A percentile compares a stretch with the other conserved stretches of the same genome.
These are phyloP conservation scores for Rhizopus sp. DNA, from an alignment of 371 early-diverging fungal genomes.

Conservation along the genomic window DNA sequence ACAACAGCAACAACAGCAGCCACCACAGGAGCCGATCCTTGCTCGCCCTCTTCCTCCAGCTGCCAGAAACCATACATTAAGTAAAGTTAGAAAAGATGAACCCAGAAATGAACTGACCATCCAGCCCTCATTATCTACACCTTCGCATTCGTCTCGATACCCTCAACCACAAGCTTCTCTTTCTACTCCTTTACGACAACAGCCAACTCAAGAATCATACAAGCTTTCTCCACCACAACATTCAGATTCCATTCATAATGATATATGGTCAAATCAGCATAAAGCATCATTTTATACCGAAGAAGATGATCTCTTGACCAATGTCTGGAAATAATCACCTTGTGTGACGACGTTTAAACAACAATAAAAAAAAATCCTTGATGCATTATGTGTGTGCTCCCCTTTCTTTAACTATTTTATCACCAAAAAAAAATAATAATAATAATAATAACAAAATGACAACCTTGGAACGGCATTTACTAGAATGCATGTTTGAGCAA, in stretches of 20 bases:
- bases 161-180: slow-evolving; percentile 18
- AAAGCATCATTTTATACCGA: not conserved
- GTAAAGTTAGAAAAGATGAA: not conserved
- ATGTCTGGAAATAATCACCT: not conserved
- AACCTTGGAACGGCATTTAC: slow-evolving; percentile 53
- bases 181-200: slow-evolving; percentile 7
- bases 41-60: not conserved
- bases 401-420: slow-evolving; percentile 47
- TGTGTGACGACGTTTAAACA: slow-evolving; percentile 1
- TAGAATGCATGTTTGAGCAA: slow-evolving; percentile 42
- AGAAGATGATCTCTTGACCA: not conserved
- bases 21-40: not conserved
- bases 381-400: not conserved
- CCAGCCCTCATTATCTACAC: slow-evolving; percentile 14
- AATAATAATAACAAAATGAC: slow-evolving; percentile 49
- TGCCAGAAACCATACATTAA: not conserved
- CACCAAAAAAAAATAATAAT: no score
- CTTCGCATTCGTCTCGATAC: slow-evolving; percentile 9
- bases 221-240: not conserved
- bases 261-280: not conserved
- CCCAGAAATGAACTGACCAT: not conserved
- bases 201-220: slow-evolving; percentile 2
- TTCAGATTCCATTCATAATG: not conserved
- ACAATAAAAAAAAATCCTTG: slow-evolving; percentile 76
- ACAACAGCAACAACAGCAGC: not conserved